phyloP scores from a whole-genome alignment of 495 filamentous ascomycete species.

The Poronia punctata region DNA sequence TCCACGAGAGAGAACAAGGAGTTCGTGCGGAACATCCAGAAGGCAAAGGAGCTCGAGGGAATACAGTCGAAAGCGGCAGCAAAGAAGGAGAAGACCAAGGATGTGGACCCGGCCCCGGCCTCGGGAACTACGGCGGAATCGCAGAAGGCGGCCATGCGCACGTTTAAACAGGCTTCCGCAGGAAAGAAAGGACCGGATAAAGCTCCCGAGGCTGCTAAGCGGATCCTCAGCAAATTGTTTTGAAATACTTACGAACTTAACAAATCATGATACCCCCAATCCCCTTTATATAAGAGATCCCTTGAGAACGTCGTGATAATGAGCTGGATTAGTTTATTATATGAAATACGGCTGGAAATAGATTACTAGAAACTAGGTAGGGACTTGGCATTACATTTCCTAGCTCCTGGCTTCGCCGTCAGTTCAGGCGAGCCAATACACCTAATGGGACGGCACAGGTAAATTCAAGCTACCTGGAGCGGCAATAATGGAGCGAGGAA shows the following conservation, averaged over 20 bases:
- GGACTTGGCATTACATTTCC: too few relatives aligned
- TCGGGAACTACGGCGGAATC: constrained; percentile 5
- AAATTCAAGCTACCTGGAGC: too few relatives aligned
- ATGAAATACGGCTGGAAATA: neutral
- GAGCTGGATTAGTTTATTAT: neutral
- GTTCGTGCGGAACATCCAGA: constrained; percentile 71
- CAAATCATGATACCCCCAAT: constrained; percentile 23
- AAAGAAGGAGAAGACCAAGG: constrained; percentile 36
- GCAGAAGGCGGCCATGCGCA: constrained; percentile 37
- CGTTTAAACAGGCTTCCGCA: constrained; percentile 67
- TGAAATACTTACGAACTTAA: constrained; percentile 29
- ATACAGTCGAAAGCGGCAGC: constrained; percentile 59
- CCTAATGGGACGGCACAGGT: too few relatives aligned
- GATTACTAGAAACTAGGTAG: too few relatives aligned
- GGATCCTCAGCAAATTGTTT: constrained; percentile 79
- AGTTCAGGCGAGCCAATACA: too few relatives aligned
- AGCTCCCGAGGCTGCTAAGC: constrained; percentile 61
- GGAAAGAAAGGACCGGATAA: constrained; percentile 41
- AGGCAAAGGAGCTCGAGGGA: constrained; percentile 63
- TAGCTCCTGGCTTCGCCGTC: too few relatives aligned
- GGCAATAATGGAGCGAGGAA: too few relatives aligned
- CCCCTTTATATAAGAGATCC: constrained; percentile 4
- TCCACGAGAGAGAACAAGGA: constrained; percentile 76
- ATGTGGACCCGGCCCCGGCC: neutral
- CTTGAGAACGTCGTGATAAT: neutral